A percentile compares a stretch with the other conserved stretches of the same genome.
phyloP scores from a whole-genome alignment of 306 rosid genomes.

The Sicyos edulis region DNA sequence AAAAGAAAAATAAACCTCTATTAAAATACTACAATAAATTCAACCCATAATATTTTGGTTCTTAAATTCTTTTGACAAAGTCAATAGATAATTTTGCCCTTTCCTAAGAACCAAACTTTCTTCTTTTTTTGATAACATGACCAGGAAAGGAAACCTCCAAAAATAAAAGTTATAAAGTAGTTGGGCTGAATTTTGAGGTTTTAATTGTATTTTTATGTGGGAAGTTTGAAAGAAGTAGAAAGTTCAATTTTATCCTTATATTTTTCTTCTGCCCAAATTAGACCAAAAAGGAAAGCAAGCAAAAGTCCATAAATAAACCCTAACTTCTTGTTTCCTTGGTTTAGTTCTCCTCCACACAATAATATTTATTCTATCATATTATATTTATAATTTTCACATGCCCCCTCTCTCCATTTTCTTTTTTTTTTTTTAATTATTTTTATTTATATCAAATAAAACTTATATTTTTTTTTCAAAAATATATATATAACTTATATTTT shows the following conservation, averaged over 20 bases:
- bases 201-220: background rate
- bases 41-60: too few relatives aligned
- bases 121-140: too few relatives aligned
- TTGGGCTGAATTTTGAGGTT: background rate
- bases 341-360: slow-evolving; percentile 12
- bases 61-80: too few relatives aligned
- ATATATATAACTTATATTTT: background rate
- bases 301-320: background rate
- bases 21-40: too few relatives aligned
- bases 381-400: background rate
- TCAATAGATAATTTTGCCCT: too few relatives aligned
- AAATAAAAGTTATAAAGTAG: background rate
- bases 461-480: too few relatives aligned
- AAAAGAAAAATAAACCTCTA: too few relatives aligned
- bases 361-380: background rate
- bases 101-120: too few relatives aligned
- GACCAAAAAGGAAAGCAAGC: background rate
- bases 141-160: too few relatives aligned
- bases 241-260: background rate
- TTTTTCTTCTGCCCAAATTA: background rate
- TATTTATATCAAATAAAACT: too few relatives aligned
- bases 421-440: background rate
- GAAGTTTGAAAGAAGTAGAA: background rate
- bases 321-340: slow-evolving; percentile 15
- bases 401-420: background rate